A percentile compares a stretch with the other conserved stretches of the same genome.
phyloP scores from a whole-genome alignment of 108 stramenopile species.

The Skeletonema grethae region DNA sequence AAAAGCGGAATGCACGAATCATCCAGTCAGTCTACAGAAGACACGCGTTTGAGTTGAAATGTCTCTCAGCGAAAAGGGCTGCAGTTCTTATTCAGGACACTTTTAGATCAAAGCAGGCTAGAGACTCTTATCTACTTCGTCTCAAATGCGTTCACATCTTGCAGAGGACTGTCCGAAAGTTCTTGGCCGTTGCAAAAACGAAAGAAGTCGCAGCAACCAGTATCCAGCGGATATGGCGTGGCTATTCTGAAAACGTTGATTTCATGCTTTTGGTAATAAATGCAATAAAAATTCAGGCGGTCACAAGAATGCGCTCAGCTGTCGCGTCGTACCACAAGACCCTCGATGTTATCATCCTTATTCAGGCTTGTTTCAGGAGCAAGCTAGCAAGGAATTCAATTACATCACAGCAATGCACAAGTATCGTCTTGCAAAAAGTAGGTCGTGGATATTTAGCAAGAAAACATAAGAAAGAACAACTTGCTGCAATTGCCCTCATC shows the following conservation, averaged over 20 bases:
- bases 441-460: constrained; percentile 14
- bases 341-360: constrained; percentile 8
- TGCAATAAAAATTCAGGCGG: constrained; percentile 54
- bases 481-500: constrained; percentile 6
- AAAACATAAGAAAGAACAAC: not conserved
- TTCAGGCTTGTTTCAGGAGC: constrained; percentile 33
- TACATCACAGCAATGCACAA: not conserved
- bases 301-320: constrained; percentile 22
- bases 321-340: not conserved
- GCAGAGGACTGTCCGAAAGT: not conserved
- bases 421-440: not conserved
- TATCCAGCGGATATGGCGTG: constrained; percentile 61
- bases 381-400: not conserved
- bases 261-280: constrained; percentile 51
- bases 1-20: constrained; percentile 8
- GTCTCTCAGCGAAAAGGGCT: not conserved
- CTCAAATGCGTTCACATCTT: not conserved
- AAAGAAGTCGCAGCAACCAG: constrained; percentile 20
- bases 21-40: constrained; percentile 25
- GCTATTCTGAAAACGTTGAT: constrained; percentile 58
- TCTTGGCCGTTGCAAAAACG: not conserved
- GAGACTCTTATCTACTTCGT: constrained; percentile 1
- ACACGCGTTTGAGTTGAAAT: not conserved
- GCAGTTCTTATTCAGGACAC: constrained; percentile 5
- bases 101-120: constrained; percentile 9